A percentile compares a stretch with the other conserved stretches of the same genome.
phyloP scores from a whole-genome alignment of 345 rosid species.

The Ceriops zippeliana region DNA sequence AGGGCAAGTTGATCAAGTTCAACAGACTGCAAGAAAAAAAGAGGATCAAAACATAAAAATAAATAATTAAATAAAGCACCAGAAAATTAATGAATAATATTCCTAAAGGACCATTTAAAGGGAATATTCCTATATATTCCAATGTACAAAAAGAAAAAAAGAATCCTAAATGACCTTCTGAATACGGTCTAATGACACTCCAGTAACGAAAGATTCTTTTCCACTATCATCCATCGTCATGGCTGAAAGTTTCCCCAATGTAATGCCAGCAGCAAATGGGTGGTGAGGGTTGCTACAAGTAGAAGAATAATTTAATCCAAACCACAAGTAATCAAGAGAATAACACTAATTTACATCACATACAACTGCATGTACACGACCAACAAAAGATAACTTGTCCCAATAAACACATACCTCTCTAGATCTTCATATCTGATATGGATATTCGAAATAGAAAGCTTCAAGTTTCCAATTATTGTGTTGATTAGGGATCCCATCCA shows the following conservation, averaged over 20 bases:
- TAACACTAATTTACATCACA: neutral
- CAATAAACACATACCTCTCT: constrained; percentile 58
- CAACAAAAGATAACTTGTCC: neutral
- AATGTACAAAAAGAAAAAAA: too few relatives aligned
- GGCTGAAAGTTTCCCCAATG: constrained; percentile 88
- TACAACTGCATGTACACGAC: too few relatives aligned
- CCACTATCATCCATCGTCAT: constrained; percentile 88
- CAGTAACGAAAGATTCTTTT: constrained; percentile 83
- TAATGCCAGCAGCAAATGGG: constrained; percentile 83
- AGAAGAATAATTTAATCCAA: constrained; percentile 12
- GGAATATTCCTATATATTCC: too few relatives aligned
- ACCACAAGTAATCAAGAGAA: neutral
- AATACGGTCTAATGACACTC: constrained; percentile 64
- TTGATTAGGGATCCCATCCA: constrained; percentile 95
- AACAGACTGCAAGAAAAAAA: constrained; percentile 50
- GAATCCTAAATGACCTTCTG: constrained; percentile 54
- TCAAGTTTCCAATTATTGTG: constrained; percentile 91
- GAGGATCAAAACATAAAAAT: constrained; percentile 4
- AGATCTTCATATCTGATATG: constrained; percentile 97
- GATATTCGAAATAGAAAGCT: constrained; percentile 93
- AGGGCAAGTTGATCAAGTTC: constrained; percentile 89
- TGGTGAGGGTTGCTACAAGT: constrained; percentile 79
- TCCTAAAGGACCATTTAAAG: too few relatives aligned
- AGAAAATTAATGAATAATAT: neutral
- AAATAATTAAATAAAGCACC: neutral